These are phyloP conservation scores for Linnemannia zychae DNA, from an alignment of 192 early-diverging fungal species.

Conservation along the genomic window DNA sequence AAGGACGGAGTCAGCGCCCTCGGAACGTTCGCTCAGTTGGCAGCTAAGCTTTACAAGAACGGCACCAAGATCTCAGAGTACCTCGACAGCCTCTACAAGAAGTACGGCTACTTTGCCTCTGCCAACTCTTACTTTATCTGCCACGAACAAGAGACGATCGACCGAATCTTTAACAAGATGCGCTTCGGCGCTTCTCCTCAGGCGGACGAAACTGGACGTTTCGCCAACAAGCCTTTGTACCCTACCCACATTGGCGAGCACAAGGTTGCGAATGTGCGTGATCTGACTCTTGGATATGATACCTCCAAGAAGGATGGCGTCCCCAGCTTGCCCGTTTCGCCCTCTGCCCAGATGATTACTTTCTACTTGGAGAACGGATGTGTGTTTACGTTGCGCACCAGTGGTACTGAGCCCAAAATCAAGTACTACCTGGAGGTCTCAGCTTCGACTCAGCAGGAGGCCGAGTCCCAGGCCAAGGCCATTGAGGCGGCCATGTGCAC, in stretches of 20 bases:
- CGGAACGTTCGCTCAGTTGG: slow-evolving; percentile 83
- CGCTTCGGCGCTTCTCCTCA: slow-evolving; percentile 73
- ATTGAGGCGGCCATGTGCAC: slow-evolving; percentile 66
- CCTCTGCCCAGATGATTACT: slow-evolving; percentile 92
- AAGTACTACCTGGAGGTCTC: slow-evolving; percentile 86
- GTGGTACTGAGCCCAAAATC: slow-evolving; percentile 94
- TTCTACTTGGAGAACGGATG: slow-evolving; percentile 80
- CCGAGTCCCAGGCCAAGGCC: slow-evolving; percentile 62
- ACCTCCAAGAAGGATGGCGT: slow-evolving; percentile 70
- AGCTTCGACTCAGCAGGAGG: slow-evolving; percentile 62
- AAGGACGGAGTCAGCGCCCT: slow-evolving; percentile 94
- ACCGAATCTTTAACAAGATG: slow-evolving; percentile 84
- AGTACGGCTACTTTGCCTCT: slow-evolving; percentile 89
- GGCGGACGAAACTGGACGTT: slow-evolving; percentile 40
- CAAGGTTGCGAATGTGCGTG: slow-evolving; percentile 81
- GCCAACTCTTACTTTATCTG: slow-evolving; percentile 93
- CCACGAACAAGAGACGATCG: slow-evolving; percentile 77
- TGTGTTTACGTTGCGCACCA: slow-evolving; percentile 76
- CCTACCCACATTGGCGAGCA: slow-evolving; percentile 78
- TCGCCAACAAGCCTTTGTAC: slow-evolving; percentile 71
- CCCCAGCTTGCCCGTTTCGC: slow-evolving; percentile 81
- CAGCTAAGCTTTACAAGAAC: slow-evolving; percentile 72
- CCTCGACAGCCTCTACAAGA: slow-evolving; percentile 80
- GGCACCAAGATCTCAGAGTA: slow-evolving; percentile 74
- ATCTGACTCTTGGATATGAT: slow-evolving; percentile 92